Base-by-base conservation (phyloP, 306 rosid genomes). In the Nissolia schottii region DNA sequence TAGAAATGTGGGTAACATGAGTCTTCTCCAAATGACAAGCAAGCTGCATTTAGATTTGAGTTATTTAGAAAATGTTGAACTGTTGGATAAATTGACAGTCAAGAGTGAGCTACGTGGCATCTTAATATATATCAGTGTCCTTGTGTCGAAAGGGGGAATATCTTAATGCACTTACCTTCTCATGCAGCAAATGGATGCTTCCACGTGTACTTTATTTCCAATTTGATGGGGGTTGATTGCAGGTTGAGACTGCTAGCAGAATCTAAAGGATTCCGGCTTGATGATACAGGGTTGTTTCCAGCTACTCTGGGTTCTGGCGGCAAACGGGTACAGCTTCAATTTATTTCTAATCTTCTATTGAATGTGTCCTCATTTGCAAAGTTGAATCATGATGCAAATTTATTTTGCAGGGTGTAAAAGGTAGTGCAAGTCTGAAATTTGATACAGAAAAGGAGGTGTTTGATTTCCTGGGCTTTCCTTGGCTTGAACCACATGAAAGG, bases 201-300 rank as follows among this genome's bases (percentile, higher is more conserved):
- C 51, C 58, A 19, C 32, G 16, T 23, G n/a, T 58, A 34, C 13
- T 23, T 20, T 8, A 35, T 78, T 25, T 3, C 43, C 13, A 7
- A 37, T 50, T 51, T 54, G 50, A 56, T 54, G 18, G 37, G 35
- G 77, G 37, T 55, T 51, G 77, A 48, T 27, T 83, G 71, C 86
- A 94, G 98, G 83, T 83, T 94, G 82, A 91, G 97, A 83, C 74
- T 89, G 76, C 73, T 82, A 59, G 97, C 98, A 38, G 98, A 89
- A 73, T 80, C 98, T 34, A 91, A 89, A 81, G 98, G 97, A 74
- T 94, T 91, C 61, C 83, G 86, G 74, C 95, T 94, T 34, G 98
- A 94, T 65, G 98, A 91, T 67, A 89, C 94, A 7, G 97, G 98
- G 37, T 77, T 94, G 65, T 91, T 85, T 81, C 96, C 97, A 14